phyloP scores from a whole-genome alignment of 108 stramenopile genomes.

The Schizochytrium sp. region DNA sequence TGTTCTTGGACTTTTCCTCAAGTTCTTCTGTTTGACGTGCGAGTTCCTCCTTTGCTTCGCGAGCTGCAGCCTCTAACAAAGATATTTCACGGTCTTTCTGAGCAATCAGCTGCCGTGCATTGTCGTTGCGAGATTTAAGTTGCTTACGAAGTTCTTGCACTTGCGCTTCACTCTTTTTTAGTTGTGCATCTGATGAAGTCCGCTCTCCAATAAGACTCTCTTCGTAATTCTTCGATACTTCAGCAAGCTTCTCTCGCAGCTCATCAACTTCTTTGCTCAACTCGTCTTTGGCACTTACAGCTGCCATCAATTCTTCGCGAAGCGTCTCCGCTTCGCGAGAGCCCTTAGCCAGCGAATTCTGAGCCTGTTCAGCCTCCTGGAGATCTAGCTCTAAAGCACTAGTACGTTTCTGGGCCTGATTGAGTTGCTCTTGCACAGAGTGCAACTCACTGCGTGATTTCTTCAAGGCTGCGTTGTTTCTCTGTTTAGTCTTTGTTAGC shows the following conservation, averaged over 20 bases:
- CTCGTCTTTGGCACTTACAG: not conserved
- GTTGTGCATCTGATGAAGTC: not conserved
- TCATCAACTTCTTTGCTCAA: conserved; percentile 37
- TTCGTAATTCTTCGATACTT: not conserved
- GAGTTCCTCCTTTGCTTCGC: conserved; percentile 22
- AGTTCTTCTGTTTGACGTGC: conserved; percentile 27
- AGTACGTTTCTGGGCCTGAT: not conserved
- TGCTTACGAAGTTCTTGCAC: conserved; percentile 49
- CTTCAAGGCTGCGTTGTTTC: not conserved
- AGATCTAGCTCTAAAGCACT: not conserved
- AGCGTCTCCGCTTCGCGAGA: not conserved
- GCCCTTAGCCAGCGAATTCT: not conserved
- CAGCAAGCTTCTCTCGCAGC: not conserved
- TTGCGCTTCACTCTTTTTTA: not conserved
- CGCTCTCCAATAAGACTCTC: not conserved
- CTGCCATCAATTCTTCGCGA: not conserved
- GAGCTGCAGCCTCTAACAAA: not conserved
- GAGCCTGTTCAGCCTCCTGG: conserved; percentile 12
- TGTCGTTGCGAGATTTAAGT: conserved; percentile 43
- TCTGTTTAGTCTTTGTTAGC: conserved; percentile 6
- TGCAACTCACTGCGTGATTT: conserved; percentile 32
- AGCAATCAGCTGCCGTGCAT: conserved; percentile 56
- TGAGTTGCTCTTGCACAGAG: not conserved
- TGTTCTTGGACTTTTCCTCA: conserved; percentile 35
- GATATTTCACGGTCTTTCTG: conserved; percentile 21